phyloP scores from a whole-genome alignment of 805 yeast species.

The Cyberlindnera lachancei region DNA sequence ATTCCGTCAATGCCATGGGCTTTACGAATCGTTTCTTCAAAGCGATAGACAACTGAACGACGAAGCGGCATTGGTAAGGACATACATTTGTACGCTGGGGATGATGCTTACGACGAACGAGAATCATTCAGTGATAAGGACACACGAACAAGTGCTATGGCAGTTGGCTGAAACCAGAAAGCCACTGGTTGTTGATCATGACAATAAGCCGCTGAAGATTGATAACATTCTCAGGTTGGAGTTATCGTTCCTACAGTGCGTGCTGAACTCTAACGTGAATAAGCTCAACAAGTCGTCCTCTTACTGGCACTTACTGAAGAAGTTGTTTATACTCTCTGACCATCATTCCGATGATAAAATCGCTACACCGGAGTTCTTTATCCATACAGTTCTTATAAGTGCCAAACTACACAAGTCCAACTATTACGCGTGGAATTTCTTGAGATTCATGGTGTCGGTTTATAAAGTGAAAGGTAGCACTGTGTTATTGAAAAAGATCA shows the following conservation, averaged over 20 bases:
- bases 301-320: conserved; percentile 28
- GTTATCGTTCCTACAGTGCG: conserved; percentile 13
- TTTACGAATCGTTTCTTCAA: conserved; percentile 6
- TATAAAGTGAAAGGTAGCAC: conserved; percentile 4
- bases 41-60: conserved; percentile 2
- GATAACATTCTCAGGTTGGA: conserved; percentile 14
- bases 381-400: conserved; percentile 19
- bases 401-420: conserved; percentile 28
- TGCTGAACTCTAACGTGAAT: conserved; percentile 27
- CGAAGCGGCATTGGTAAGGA: conserved; percentile 3
- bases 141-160: conserved; percentile 23
- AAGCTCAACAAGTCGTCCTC: conserved; percentile 33
- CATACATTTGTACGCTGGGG: conserved; percentile 26
- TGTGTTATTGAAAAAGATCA: neutral
- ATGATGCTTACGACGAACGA: conserved; percentile 30
- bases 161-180: too few species aligned
- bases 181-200: too few species aligned
- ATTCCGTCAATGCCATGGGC: conserved; percentile 26
- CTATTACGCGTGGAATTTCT: conserved; percentile 34
- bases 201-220: too few species aligned
- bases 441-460: conserved; percentile 25
- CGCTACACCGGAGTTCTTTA: too few species aligned
- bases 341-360: too few species aligned
- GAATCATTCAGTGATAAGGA: conserved; percentile 25
- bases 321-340: conserved; percentile 19